Base-by-base conservation (phyloP, 1,139 yeast genomes). In the Debaryomycetaceae sp. region DNA sequence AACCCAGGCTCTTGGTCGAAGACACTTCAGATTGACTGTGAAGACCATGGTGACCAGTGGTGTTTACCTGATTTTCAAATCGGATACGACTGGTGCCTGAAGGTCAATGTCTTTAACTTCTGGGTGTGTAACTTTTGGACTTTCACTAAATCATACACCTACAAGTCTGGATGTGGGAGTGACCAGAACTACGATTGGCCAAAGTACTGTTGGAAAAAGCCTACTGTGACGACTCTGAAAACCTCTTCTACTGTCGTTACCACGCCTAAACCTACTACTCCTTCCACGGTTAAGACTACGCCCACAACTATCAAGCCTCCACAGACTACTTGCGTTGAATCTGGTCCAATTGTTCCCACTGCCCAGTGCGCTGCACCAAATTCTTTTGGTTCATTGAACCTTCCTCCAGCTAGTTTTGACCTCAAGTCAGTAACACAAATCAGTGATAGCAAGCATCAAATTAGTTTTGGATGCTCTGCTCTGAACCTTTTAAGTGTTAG, bases 281-380 rank as follows among this genome's bases (percentile, higher is more conserved):
- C n/a, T n/a, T n/a, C n/a, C n/a, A n/a, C n/a, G n/a, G n/a, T n/a
- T n/a, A n/a, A n/a, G n/a, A n/a, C n/a, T n/a, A n/a, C n/a, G n/a
- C n/a, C n/a, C n/a, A n/a, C n/a, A n/a, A n/a, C n/a, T n/a, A n/a
- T n/a, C n/a, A n/a, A n/a, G n/a, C n/a, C n/a, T n/a, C n/a, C n/a
- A n/a, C n/a, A n/a, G n/a, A n/a, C n/a, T n/a, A n/a, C n/a, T n/a
- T n/a, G n/a, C n/a, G n/a, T n/a, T n/a, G n/a, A n/a, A n/a, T n/a
- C n/a, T n/a, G n/a, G n/a, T n/a, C n/a, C n/a, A n/a, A 14, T 22
- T 11, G 12, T 6, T n/a, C 31, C 31, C 16, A 28, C 31, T 28
- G 23, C 17, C 15, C 31, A 28, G 18, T 28, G 31, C 18, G 18
- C 31, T n/a, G 27, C 31, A 11, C 17, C 16, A 16, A 28, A 28